Percentiles rank a stretch among this genome's conserved stretches.
Evolutionary conservation across 2,329 filamentous ascomycete species (phyloP).

Genomic region (Colletotrichum navitas): DNA sequence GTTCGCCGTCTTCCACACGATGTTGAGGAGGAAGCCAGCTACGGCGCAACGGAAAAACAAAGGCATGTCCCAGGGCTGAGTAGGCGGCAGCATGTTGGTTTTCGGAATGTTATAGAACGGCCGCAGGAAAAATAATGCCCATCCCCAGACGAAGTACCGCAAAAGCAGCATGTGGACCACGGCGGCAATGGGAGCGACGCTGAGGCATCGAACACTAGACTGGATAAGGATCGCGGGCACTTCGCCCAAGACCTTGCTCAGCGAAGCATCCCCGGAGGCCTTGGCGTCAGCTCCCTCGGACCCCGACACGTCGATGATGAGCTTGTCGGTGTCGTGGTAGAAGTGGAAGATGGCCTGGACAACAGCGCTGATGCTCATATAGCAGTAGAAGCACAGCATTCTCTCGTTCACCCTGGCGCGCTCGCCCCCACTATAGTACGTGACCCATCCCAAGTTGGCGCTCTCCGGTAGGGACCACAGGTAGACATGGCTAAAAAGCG

Average conservation of each 20-base stretch:
- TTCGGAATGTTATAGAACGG: slow-evolving; percentile 82
- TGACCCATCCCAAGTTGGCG: slow-evolving; percentile 79
- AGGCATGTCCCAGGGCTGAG: slow-evolving; percentile 68
- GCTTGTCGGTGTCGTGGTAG: slow-evolving; percentile 77
- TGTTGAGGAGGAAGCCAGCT: slow-evolving; percentile 75
- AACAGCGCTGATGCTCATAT: slow-evolving; percentile 76
- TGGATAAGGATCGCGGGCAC: slow-evolving; percentile 56
- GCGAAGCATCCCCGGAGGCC: slow-evolving; percentile 26
- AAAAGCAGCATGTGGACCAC: slow-evolving; percentile 74
- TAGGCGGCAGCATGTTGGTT: slow-evolving; percentile 72
- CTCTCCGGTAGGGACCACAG: slow-evolving; percentile 75
- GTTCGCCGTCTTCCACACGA: slow-evolving; percentile 84
- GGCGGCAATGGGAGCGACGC: slow-evolving; percentile 60
- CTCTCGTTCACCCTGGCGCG: slow-evolving; percentile 86
- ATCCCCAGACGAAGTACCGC: slow-evolving; percentile 74
- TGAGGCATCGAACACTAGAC: slow-evolving; percentile 56
- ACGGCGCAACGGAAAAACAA: slow-evolving; percentile 68
- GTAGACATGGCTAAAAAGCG: slow-evolving; percentile 84
- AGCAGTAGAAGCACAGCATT: slow-evolving; percentile 81
- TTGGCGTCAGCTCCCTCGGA: slow-evolving; percentile 42
- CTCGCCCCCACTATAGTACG: slow-evolving; percentile 74
- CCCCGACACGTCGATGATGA: slow-evolving; percentile 62
- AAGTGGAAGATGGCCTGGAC: slow-evolving; percentile 79
- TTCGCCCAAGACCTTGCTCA: slow-evolving; percentile 54
- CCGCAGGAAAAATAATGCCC: slow-evolving; percentile 77